Base-by-base conservation (phyloP, 139 green algal species). In the Chlorella sp. region DNA sequence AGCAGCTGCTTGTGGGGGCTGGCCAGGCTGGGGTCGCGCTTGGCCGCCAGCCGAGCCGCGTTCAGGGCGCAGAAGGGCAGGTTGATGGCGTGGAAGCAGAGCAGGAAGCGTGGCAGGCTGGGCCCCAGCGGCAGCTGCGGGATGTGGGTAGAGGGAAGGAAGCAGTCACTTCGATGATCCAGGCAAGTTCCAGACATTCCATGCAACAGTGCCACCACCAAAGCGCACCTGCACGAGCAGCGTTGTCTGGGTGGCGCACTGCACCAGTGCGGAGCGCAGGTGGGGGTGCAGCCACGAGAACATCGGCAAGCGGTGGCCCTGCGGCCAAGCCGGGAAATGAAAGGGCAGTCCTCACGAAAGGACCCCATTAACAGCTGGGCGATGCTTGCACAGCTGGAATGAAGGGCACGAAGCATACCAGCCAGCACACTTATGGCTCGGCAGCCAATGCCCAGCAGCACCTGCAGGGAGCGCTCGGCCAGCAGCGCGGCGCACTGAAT, bases 81-180 rank as follows among this genome's bases (percentile, higher is more conserved):
- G 65, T 78, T 78, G 65, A 85, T 23, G 13, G 65, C 80, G 47
- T 78, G 65, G 67, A 85, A 85, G 36, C 67, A 85, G 56, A 36
- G 56, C 57, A 76, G 67, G 47, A 78, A 68, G 1, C 4, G 9
- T 20, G 44, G 30, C 67, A 74, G 68, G 32, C 20, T 51, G 32
- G 80, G 67, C 3, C 57, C 60, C 36, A 82, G 57, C 3, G 76
- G 76, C 76, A 82, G 76, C 76, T 82, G 76, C 55, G 26, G 21
- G 2, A 36, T 1, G 20, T 4, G 9, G 39, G 70, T 20, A 5
- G 18, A 0, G 0, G 70, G 11, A 15, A 39, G 13, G 21, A 28
- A 41, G 26, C 1, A 28, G 25, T 26, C n/a, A 36, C 25, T 11
- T n/a, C n/a, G n/a, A n/a, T n/a, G n/a, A n/a, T n/a, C n/a, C n/a